Evolutionary conservation across 768 basidiomycete genomes (phyloP).

Genomic region (Mycena belliarum): DNA sequence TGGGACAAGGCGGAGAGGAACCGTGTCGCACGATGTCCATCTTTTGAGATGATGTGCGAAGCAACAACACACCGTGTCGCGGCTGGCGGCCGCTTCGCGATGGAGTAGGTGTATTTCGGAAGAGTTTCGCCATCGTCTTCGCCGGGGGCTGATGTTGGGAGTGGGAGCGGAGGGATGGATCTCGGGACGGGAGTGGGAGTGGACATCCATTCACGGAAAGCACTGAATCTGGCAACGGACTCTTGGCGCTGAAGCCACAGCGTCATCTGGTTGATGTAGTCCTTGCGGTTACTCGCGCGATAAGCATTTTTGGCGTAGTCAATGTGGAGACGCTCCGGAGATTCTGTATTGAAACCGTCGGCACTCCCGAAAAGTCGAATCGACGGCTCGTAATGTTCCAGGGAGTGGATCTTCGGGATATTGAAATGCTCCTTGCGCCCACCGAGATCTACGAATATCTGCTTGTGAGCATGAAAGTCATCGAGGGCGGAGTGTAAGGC

Average conservation of each 20-base stretch:
- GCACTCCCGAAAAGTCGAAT: conserved; percentile 28
- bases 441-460: conserved; percentile 26
- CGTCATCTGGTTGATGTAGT: conserved; percentile 37
- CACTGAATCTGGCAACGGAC: not conserved
- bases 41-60: not conserved
- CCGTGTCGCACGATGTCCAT: not conserved
- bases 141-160: too few relatives aligned
- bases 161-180: too few relatives aligned
- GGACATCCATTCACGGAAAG: not conserved
- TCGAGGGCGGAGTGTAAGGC: conserved; percentile 21
- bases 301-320: conserved; percentile 37
- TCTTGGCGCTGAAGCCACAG: conserved; percentile 35
- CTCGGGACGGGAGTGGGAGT: too few relatives aligned
- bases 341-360: conserved; percentile 33
- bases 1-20: not conserved
- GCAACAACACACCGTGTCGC: not conserved
- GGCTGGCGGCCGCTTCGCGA: not conserved
- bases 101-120: not conserved
- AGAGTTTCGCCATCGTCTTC: not conserved
- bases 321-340: conserved; percentile 38
- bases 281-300: conserved; percentile 24
- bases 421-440: conserved; percentile 31
- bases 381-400: conserved; percentile 27
- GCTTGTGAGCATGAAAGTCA: conserved; percentile 28
- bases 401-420: conserved; percentile 35